These are phyloP conservation scores for Fraxinus nigra DNA, from an alignment of 305 asterid genomes.

Conservation along the genomic window DNA sequence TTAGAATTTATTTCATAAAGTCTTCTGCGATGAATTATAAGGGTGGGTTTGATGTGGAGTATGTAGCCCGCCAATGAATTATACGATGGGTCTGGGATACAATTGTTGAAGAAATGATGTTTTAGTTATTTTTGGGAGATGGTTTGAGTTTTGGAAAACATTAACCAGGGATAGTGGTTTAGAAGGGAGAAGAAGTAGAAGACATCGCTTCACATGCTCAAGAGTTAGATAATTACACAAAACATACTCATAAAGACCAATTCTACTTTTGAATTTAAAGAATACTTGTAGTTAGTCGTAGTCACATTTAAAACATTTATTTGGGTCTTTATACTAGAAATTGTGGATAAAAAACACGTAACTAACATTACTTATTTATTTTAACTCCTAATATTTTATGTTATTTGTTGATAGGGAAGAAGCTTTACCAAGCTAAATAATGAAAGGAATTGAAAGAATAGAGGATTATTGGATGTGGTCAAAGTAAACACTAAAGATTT, in stretches of 20 bases:
- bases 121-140: background rate
- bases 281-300: too few species aligned
- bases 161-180: background rate
- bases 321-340: background rate
- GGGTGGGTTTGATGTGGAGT: background rate
- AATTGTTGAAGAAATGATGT: background rate
- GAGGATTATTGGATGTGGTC: background rate
- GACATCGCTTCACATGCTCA: background rate
- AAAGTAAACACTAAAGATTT: background rate
- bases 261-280: too few species aligned
- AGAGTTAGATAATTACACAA: background rate
- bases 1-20: background rate
- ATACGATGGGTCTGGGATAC: too few species aligned
- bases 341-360: background rate
- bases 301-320: background rate
- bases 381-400: background rate
- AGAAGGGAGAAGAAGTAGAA: background rate
- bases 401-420: background rate
- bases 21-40: background rate
- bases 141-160: background rate
- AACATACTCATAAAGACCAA: background rate
- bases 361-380: background rate
- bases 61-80: too few species aligned
- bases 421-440: background rate
- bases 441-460: background rate